Conservation (phyloP, 192 early-diverging fungal species). For the Phycomyces blakesleeanus region DNA sequence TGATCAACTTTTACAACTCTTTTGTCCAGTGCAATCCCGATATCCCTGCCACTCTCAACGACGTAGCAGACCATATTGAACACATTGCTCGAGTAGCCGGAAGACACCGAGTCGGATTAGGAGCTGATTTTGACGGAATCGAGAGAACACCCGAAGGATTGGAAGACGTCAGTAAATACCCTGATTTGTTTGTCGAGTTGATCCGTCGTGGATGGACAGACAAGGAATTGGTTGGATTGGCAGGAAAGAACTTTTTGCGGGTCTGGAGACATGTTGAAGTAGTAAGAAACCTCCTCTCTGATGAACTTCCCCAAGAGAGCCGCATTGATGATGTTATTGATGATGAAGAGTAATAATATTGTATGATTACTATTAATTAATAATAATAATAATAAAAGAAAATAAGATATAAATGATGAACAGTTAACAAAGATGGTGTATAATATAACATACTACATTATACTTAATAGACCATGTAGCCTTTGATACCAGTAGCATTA, state of each 20-base stretch:
- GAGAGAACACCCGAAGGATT: conserved; percentile 42
- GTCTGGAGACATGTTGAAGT: conserved; percentile 37
- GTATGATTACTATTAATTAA: conserved; percentile 1
- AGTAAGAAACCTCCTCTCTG: conserved; percentile 24
- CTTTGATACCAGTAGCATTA: no score
- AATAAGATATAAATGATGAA: no score
- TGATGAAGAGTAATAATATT: neutral
- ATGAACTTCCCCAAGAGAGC: conserved; percentile 21
- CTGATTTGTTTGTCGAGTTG: conserved; percentile 35
- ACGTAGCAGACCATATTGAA: conserved; percentile 57
- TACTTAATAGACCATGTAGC: no score
- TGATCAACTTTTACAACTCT: conserved; percentile 56
- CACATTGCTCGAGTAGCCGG: conserved; percentile 53
- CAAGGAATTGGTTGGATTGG: conserved; percentile 35
- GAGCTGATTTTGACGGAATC: conserved; percentile 65
- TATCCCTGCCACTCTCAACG: conserved; percentile 28
- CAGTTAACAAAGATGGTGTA: no score
- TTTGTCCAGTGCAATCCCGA: conserved; percentile 40
- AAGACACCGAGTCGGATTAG: conserved; percentile 52
- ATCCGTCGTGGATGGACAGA: conserved; percentile 36
- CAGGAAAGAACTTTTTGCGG: conserved; percentile 39
- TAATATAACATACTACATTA: no score
- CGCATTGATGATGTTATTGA: conserved; percentile 19
- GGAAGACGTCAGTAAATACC: conserved; percentile 48
- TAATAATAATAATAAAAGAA: neutral